Percentiles rank a stretch among this genome's conserved stretches.
These are phyloP conservation scores for Leishmania martiniquensis DNA, from an alignment of 208 protist genomes.

Conservation along the genomic window DNA sequence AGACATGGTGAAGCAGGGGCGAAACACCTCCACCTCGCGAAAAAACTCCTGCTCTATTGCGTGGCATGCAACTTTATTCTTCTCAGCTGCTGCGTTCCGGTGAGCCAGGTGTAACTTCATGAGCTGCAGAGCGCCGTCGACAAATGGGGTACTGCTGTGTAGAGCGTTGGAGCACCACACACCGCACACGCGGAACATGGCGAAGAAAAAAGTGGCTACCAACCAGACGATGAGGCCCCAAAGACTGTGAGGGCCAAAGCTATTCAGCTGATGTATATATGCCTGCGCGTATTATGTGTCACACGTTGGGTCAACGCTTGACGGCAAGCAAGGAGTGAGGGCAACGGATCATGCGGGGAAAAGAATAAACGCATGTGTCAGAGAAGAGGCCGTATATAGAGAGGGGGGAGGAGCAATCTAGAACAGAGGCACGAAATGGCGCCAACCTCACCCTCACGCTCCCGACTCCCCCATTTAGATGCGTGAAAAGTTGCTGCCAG, in stretches of 20 bases:
- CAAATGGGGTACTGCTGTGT: constrained; percentile 65
- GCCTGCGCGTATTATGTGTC: background rate
- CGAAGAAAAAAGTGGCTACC: background rate
- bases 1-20: constrained; percentile 82
- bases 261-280: background rate
- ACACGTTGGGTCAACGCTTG: background rate
- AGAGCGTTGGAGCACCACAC: constrained; percentile 43
- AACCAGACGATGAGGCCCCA: background rate
- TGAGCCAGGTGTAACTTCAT: constrained; percentile 87
- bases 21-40: constrained; percentile 78
- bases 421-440: background rate
- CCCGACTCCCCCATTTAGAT: background rate
- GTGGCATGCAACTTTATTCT: constrained; percentile 54
- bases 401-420: background rate
- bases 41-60: constrained; percentile 85
- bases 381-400: background rate
- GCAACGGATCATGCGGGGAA: background rate
- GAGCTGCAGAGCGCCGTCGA: constrained; percentile 82
- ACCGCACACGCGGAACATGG: constrained; percentile 8
- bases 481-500: background rate
- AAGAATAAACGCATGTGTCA: background rate
- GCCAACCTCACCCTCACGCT: too few species aligned
- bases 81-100: constrained; percentile 63
- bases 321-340: background rate
- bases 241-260: background rate